Evolutionary conservation across 2,329 filamentous ascomycete genomes (phyloP).

Genomic region (Zarea fungicola): DNA sequence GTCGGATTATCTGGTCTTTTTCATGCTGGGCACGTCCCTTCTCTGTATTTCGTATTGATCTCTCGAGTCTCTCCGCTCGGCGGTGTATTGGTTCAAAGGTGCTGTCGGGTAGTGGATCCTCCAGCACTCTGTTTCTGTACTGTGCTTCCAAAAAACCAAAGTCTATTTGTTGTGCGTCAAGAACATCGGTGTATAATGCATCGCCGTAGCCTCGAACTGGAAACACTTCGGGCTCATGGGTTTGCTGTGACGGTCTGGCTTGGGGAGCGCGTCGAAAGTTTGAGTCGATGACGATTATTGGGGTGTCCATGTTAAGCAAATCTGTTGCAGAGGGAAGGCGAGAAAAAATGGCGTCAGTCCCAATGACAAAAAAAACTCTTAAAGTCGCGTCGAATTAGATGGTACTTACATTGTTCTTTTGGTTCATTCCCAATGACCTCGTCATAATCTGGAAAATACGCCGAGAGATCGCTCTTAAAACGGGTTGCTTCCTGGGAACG

Average conservation of each 20-base stretch:
- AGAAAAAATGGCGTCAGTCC: no score
- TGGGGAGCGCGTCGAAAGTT: conserved; percentile 26
- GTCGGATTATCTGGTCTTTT: conserved; percentile 57
- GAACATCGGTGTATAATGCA: conserved; percentile 50
- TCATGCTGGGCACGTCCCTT: conserved; percentile 62
- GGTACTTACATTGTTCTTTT: conserved; percentile 65
- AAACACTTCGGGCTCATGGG: conserved; percentile 24
- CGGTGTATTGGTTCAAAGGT: conserved; percentile 51
- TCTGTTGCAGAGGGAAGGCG: no score
- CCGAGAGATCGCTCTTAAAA: conserved; percentile 85
- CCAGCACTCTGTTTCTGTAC: conserved; percentile 35
- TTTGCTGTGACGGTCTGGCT: conserved; percentile 24
- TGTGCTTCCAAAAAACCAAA: conserved; percentile 48
- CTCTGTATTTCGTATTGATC: conserved; percentile 58
- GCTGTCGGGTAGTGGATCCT: conserved; percentile 53
- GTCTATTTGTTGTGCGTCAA: conserved; percentile 52
- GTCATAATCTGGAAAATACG: conserved; percentile 92
- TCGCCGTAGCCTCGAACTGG: conserved; percentile 51
- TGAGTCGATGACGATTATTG: conserved; percentile 64
- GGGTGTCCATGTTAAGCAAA: conserved; percentile 65
- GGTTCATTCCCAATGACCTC: conserved; percentile 84
- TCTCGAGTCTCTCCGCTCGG: conserved; percentile 55
- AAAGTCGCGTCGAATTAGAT: not conserved
- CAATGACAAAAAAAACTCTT: no score
- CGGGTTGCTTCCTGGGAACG: conserved; percentile 80